These are phyloP conservation scores for Colletotrichum coccodes DNA, from an alignment of 2,329 filamentous ascomycete genomes.

Conservation along the genomic window DNA sequence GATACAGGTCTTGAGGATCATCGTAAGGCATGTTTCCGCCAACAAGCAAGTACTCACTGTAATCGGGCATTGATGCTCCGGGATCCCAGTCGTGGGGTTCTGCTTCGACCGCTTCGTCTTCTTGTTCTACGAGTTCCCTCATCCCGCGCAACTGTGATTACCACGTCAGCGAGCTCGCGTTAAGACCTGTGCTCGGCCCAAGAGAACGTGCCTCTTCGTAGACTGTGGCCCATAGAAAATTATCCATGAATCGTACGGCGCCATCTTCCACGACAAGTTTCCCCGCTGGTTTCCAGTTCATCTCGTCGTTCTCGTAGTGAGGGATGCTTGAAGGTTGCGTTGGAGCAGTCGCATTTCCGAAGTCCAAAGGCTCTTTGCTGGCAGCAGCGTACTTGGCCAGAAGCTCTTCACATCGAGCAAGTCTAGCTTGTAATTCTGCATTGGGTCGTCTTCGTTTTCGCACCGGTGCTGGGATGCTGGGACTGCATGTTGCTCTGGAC, in stretches of 20 bases:
- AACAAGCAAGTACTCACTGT: slow-evolving; percentile 21
- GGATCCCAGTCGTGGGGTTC: slow-evolving; percentile 15
- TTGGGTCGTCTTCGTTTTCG: slow-evolving; percentile 68
- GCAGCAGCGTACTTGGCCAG: slow-evolving; percentile 63
- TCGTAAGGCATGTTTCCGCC: background rate
- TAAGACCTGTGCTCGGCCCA: background rate
- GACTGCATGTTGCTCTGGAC: slow-evolving; percentile 56
- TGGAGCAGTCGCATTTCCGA: background rate
- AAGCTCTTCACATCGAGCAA: slow-evolving; percentile 67
- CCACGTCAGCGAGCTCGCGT: background rate
- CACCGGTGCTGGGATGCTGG: slow-evolving; percentile 67
- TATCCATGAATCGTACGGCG: slow-evolving; percentile 66
- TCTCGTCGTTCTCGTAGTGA: slow-evolving; percentile 28
- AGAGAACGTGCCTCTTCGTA: slow-evolving; percentile 62
- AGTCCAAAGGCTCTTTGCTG: slow-evolving; percentile 11
- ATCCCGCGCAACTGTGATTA: slow-evolving; percentile 3
- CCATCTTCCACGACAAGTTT: slow-evolving; percentile 66
- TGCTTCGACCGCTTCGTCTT: background rate
- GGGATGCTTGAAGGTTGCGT: slow-evolving; percentile 8
- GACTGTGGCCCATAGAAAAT: slow-evolving; percentile 62
- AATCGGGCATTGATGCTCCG: slow-evolving; percentile 25
- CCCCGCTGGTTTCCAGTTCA: slow-evolving; percentile 54
- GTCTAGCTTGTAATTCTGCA: slow-evolving; percentile 68
- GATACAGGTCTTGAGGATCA: slow-evolving; percentile 12
- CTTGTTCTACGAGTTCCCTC: slow-evolving; percentile 11